Evolutionary conservation across 164 flowering plant species (phyloP).

Genomic region (Tetrastigma voinierianum): DNA sequence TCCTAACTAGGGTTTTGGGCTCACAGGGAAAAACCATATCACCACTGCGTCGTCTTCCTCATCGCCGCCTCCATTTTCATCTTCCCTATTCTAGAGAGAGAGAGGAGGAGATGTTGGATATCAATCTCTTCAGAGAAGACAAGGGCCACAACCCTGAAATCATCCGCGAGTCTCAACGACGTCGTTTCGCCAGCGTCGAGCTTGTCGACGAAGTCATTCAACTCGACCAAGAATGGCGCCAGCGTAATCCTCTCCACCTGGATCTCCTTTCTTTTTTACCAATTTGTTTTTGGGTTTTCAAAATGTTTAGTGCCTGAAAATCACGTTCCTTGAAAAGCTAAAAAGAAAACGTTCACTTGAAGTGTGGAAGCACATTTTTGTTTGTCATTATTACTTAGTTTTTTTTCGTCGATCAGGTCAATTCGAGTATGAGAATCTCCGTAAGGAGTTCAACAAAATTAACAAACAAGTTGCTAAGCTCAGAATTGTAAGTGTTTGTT

Average conservation of each 20-base stretch:
- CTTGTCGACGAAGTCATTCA: conserved; percentile 79
- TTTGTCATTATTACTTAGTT: not conserved
- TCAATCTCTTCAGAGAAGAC: conserved; percentile 83
- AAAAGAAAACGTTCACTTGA: too few relatives aligned
- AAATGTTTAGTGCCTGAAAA: too few relatives aligned
- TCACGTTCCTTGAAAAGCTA: too few relatives aligned
- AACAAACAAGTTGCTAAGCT: conserved; percentile 74
- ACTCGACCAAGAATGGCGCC: conserved; percentile 81
- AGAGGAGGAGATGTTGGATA: conserved; percentile 65
- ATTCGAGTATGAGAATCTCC: conserved; percentile 65
- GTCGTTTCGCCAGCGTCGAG: conserved; percentile 65
- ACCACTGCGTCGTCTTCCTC: not conserved
- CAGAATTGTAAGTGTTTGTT: conserved; percentile 50
- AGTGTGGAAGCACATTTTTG: too few relatives aligned
- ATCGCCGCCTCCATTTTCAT: not conserved
- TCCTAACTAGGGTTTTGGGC: too few relatives aligned
- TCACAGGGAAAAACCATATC: too few relatives aligned
- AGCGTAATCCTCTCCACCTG: conserved; percentile 37
- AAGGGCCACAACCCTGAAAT: conserved; percentile 76
- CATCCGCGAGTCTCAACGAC: conserved; percentile 85
- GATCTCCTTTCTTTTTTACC: too few relatives aligned
- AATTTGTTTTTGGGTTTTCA: too few relatives aligned
- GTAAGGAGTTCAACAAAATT: conserved; percentile 69
- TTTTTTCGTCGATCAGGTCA: conserved; percentile 44
- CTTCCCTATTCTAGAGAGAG: not conserved